phyloP scores from a whole-genome alignment of 768 basidiomycete genomes.

The Suillus variegatus region DNA sequence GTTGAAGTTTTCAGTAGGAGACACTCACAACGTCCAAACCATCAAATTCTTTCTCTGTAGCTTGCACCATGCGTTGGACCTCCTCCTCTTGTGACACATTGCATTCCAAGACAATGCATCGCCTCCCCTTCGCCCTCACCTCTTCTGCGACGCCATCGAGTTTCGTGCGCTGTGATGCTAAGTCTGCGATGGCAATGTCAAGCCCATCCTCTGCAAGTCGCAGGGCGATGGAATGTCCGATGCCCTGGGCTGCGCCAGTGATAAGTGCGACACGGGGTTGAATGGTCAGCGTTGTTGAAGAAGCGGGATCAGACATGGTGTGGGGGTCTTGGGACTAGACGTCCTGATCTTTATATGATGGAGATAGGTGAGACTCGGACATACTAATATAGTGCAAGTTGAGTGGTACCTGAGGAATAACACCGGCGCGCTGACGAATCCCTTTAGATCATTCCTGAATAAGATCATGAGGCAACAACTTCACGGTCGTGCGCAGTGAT shows the following conservation, averaged over 20 bases:
- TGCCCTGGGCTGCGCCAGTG: constrained; percentile 37
- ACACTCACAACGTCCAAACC: constrained; percentile 33
- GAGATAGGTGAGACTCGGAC: not conserved
- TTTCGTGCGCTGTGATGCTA: constrained; percentile 14
- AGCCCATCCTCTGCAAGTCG: constrained; percentile 35
- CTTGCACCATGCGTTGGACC: constrained; percentile 29
- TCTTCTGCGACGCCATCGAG: constrained; percentile 27
- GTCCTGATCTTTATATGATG: constrained; percentile 1
- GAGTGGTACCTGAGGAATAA: not conserved
- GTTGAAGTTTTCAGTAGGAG: not conserved
- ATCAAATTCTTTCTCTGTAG: constrained; percentile 26
- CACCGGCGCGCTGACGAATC: not conserved
- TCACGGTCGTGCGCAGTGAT: not conserved
- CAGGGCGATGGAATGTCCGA: constrained; percentile 33
- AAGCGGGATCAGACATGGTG: not conserved
- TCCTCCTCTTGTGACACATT: constrained; percentile 33
- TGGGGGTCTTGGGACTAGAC: not conserved
- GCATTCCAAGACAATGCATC: constrained; percentile 18
- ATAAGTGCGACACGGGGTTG: constrained; percentile 20
- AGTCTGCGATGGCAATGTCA: constrained; percentile 33
- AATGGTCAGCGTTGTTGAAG: not conserved
- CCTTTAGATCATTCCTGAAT: not conserved
- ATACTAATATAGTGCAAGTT: not conserved
- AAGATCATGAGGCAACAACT: not conserved
- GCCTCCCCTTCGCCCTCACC: constrained; percentile 25